Conservation (phyloP, 768 basidiomycete species). For the Cyathus striatus region DNA sequence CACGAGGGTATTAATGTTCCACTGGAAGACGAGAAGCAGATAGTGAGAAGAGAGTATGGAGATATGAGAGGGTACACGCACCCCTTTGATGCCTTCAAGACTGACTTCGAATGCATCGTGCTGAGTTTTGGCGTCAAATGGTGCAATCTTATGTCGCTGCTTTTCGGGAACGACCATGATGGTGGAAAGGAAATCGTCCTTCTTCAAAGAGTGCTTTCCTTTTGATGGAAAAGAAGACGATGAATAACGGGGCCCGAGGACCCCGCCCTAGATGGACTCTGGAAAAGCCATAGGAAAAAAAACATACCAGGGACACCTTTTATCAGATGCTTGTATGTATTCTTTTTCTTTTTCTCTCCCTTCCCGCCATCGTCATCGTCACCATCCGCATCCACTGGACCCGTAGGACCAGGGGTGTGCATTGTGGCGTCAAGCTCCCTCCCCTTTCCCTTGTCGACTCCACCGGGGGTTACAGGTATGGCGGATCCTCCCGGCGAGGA, state of each 20-base stretch:
- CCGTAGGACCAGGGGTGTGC: conserved; percentile 20
- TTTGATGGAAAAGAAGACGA: conserved; percentile 3
- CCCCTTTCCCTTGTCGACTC: conserved; percentile 45
- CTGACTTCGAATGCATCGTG: conserved; percentile 71
- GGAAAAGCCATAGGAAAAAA: conserved; percentile 3
- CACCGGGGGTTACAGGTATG: conserved; percentile 7
- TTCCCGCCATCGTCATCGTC: conserved; percentile 51
- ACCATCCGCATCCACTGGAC: conserved; percentile 38
- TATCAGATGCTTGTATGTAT: conserved; percentile 72
- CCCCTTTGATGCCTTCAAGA: conserved; percentile 68
- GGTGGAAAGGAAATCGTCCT: conserved; percentile 64
- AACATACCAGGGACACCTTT: conserved; percentile 67
- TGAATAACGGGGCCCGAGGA: neutral
- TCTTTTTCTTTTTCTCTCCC: conserved; percentile 71
- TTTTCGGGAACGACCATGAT: conserved; percentile 70
- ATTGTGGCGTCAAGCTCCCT: conserved; percentile 29
- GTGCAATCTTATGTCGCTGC: conserved; percentile 55
- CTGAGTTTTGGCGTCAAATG: conserved; percentile 64
- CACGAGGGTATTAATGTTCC: conserved; percentile 60
- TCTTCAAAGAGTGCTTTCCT: conserved; percentile 81
- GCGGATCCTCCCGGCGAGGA: conserved; percentile 2
- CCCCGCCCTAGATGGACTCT: neutral
- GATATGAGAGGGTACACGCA: conserved; percentile 31
- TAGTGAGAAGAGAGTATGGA: conserved; percentile 6
- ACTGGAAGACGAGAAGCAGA: conserved; percentile 31